Evolutionary conservation across 805 yeast species (phyloP), one percentile per base, ranked within the genome.

Genomic region (Monosporozyma aerobia): DNA sequence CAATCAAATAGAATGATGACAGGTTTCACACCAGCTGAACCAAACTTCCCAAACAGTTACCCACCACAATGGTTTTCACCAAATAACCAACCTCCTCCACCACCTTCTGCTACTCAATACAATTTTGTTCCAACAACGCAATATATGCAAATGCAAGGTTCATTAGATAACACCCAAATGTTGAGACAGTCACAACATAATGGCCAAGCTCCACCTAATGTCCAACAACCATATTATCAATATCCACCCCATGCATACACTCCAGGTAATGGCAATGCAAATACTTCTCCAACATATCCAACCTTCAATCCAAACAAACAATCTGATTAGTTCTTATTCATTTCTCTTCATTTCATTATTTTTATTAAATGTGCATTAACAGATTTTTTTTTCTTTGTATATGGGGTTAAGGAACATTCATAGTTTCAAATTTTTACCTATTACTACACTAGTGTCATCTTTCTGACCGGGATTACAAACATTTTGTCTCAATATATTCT

Each of bases 41-140:
- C 30, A 22, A 23, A 13, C 10, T 41, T 41, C 29, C 45, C 45
- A 10, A 25, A 10, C 16, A 41, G 32, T 41, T 41, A 41, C 14
- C 30, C 46, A 50, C 47, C 54, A 51, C 22, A 14, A 39, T 48
- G 47, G 47, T 44, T 41, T 13, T 41, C 45, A 25, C 47, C 47
- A 27, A 44, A 44, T 27, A 30, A 76, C 94, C 90, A 71, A 96
- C n/a, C n/a, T n/a, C 97, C 70, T 95, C 97, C 79, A 87, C 79
- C 60, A 96, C 89, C 72, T 23, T 23, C 45, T 19, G 16, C 45
- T 41, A 19, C 45, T 22, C 45, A 41, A 41, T 41, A 41, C 25
- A 41, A 41, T 41, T 41, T 23, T 23, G 30, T n/a, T 41, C 30
- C 45, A 7, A 23, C 45, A 7, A n/a, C n/a, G n/a, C n/a, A 7